Evolutionary conservation across 129 eudicot genomes (phyloP).

Genomic region (Tagetes erecta): DNA sequence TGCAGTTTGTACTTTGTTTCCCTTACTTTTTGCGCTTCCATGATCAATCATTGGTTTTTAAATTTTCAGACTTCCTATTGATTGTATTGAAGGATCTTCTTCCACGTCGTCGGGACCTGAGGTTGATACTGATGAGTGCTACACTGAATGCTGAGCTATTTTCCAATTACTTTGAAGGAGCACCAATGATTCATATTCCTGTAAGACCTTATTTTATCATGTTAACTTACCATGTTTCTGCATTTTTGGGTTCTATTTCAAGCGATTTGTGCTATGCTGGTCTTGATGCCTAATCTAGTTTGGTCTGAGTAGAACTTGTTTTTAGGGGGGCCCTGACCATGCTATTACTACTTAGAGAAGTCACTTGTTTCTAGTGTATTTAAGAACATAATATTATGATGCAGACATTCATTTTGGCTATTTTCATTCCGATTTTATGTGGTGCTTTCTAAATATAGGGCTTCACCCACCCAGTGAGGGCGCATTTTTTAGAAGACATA

Average conservation of each 20-base stretch:
- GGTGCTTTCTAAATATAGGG: slow-evolving; percentile 57
- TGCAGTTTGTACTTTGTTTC: slow-evolving; percentile 27
- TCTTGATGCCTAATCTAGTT: not conserved
- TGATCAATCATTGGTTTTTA: slow-evolving; percentile 22
- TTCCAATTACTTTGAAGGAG: slow-evolving; percentile 85
- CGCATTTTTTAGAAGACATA: slow-evolving; percentile 90
- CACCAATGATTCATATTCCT: slow-evolving; percentile 92
- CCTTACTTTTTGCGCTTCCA: slow-evolving; percentile 1
- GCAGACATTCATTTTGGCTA: slow-evolving; percentile 7
- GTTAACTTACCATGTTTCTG: slow-evolving; percentile 10
- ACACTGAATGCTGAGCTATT: slow-evolving; percentile 92
- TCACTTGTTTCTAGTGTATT: slow-evolving; percentile 4
- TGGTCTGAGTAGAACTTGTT: slow-evolving; percentile 3
- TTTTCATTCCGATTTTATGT: slow-evolving; percentile 22
- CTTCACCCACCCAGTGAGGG: slow-evolving; percentile 87
- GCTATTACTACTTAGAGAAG: slow-evolving; percentile 1
- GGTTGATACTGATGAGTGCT: slow-evolving; percentile 98
- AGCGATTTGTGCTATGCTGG: not conserved
- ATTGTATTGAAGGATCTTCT: slow-evolving; percentile 97
- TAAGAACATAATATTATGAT: slow-evolving; percentile 13
- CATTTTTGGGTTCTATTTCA: not conserved
- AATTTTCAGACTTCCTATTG: slow-evolving; percentile 74
- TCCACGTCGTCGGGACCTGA: slow-evolving; percentile 86
- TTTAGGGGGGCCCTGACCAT: not conserved
- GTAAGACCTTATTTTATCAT: slow-evolving; percentile 42